Evolutionary conservation across 495 filamentous ascomycete species (phyloP).

Genomic region (Penicillium longicatenatum): DNA sequence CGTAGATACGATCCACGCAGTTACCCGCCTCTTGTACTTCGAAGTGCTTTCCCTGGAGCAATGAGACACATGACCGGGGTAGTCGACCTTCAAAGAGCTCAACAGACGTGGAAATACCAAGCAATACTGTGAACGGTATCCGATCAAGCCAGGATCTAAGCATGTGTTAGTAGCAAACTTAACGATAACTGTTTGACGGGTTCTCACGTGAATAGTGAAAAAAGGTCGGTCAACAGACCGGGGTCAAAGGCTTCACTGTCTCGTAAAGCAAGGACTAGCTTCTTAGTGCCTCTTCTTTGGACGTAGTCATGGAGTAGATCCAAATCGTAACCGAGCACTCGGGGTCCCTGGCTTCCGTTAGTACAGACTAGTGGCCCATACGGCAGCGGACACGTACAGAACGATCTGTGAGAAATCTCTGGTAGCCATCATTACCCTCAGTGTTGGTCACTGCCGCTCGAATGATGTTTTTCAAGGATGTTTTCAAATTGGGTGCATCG

Average conservation of each 20-base stretch:
- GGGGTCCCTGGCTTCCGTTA: constrained; percentile 54
- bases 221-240: constrained; percentile 72
- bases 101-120: constrained; percentile 88
- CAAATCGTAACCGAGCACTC: constrained; percentile 88
- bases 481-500: constrained; percentile 82
- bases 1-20: constrained; percentile 78
- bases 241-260: constrained; percentile 94
- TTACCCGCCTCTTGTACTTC: constrained; percentile 76
- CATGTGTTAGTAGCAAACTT: constrained; percentile 20
- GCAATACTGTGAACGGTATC: constrained; percentile 85
- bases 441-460: constrained; percentile 63
- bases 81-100: constrained; percentile 86
- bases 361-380: constrained; percentile 1
- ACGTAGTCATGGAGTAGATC: constrained; percentile 74
- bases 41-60: constrained; percentile 77
- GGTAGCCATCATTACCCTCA: constrained; percentile 47
- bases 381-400: constrained; percentile 45
- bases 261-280: constrained; percentile 76
- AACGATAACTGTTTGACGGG: neutral
- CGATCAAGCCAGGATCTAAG: constrained; percentile 80
- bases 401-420: constrained; percentile 49
- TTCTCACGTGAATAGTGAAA: constrained; percentile 71
- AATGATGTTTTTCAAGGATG: constrained; percentile 79
- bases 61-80: constrained; percentile 68
- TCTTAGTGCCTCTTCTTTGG: constrained; percentile 52